Base-by-base conservation (phyloP, 495 filamentous ascomycete species). In the Penicillium paradoxum region DNA sequence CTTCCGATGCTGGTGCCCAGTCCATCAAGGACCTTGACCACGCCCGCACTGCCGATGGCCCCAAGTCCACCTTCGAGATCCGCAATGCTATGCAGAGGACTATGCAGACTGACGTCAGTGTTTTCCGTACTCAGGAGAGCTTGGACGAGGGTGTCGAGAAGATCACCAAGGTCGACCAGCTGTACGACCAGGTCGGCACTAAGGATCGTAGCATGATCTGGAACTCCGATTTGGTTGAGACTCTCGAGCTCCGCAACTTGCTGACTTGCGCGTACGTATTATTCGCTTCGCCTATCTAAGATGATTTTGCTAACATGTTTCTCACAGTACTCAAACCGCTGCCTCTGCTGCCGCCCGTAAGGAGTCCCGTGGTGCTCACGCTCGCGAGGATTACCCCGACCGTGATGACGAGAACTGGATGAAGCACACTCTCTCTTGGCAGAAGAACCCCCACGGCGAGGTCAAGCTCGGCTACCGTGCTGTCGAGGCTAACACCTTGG, bases 151-250 rank as follows among this genome's bases (percentile, higher is more conserved):
- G 92, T 78, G 88, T 93, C 37, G 68, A 74, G 64, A 87, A 81
- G 71, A 88, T 97, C 61, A 81, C 73, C 60, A 79, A 87, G 55
- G 86, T 97, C 60, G 93, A 97, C 69, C 71, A 82, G 63, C 83
- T 76, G 56, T 97, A 87, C 75, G 66, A 71, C 50, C 81, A 96
- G 66, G 83, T 97, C 55, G 88, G 89, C 62, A 95, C 88, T 71
- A 96, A 95, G 80, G 92, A 97, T 71, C 87, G 92, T 65, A 91
- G 88, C 83, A 96, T 97, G 93, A 96, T 97, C 77, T 97, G 92
- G 92, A 97, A 97, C 83, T 89, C 88, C 33, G 92, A 97, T 63
- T 81, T 97, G 25, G 88, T 96, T 49, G 92, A 97, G 82, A 95
- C 91, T 24, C 81, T 97, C 37, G 92, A 97, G 75, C 78, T 97